phyloP scores from a whole-genome alignment of 2,329 filamentous ascomycete genomes.

The Cordyceps javanica region DNA sequence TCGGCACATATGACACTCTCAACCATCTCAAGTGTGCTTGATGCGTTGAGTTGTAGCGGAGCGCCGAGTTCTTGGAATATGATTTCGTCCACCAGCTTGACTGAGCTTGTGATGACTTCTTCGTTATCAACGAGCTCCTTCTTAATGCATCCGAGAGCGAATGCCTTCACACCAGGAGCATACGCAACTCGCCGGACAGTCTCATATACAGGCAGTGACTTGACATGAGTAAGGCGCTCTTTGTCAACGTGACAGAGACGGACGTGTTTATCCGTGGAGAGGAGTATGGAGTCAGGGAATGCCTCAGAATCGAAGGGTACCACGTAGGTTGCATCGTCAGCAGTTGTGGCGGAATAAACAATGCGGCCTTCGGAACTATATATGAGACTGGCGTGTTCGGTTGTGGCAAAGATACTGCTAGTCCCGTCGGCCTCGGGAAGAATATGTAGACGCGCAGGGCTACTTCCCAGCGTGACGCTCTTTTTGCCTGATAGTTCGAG shows the following conservation, averaged over 20 bases:
- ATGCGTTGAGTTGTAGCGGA: constrained; percentile 53
- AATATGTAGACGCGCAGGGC: constrained; percentile 74
- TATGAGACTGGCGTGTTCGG: constrained; percentile 89
- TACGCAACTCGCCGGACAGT: constrained; percentile 86
- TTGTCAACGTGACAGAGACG: constrained; percentile 77
- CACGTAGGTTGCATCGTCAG: constrained; percentile 75
- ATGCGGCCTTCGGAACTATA: constrained; percentile 84
- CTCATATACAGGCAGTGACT: constrained; percentile 69
- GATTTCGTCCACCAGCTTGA: constrained; percentile 87
- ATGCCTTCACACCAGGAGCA: constrained; percentile 69
- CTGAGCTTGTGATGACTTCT: constrained; percentile 72
- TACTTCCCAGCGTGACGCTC: constrained; percentile 77
- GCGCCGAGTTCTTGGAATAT: constrained; percentile 72
- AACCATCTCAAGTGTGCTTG: constrained; percentile 59
- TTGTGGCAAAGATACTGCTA: constrained; percentile 84
- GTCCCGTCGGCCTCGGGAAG: constrained; percentile 63
- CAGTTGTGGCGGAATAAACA: constrained; percentile 89
- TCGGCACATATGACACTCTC: constrained; percentile 78
- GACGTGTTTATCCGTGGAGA: constrained; percentile 71
- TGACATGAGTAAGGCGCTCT: constrained; percentile 82
- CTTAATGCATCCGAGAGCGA: constrained; percentile 80
- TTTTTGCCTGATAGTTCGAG: constrained; percentile 66
- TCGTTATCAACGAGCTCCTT: constrained; percentile 63
- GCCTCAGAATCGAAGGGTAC: constrained; percentile 76
- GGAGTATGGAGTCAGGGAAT: constrained; percentile 72